Conservation (phyloP, 345 rosid species). For the Excoecaria cochinchinensis region DNA sequence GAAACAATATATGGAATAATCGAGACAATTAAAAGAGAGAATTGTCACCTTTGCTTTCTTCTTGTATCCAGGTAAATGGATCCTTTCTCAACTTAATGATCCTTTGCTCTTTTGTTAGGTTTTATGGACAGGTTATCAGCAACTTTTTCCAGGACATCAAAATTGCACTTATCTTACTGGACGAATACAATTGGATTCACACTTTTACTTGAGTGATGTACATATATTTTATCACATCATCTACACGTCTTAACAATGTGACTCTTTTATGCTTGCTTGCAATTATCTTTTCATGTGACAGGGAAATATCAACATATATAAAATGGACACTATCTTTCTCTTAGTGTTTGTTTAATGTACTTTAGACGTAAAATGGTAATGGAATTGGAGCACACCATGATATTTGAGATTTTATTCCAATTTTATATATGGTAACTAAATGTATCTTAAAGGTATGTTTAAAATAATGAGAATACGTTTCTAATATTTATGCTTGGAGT, state of each 20-base stretch:
- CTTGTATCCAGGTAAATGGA: conserved; percentile 74
- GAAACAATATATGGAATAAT: conserved; percentile 89
- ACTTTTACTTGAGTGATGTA: not conserved
- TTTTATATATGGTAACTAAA: not conserved
- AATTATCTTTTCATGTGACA: not conserved
- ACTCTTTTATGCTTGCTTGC: not conserved
- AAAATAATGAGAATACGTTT: not conserved
- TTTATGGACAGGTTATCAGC: not conserved
- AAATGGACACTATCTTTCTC: not conserved
- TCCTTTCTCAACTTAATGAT: no score
- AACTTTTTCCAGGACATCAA: conserved; percentile 1
- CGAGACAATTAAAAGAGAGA: conserved; percentile 95
- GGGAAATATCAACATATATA: not conserved
- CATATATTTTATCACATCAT: not conserved
- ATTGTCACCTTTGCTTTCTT: conserved; percentile 61
- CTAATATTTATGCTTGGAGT: not conserved
- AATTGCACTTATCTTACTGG: not conserved
- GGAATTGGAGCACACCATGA: not conserved
- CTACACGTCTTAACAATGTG: not conserved
- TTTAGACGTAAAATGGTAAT: not conserved
- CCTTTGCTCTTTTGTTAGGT: not conserved
- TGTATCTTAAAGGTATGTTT: not conserved
- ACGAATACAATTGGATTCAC: not conserved
- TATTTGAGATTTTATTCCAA: not conserved
- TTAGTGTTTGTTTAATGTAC: no score